Percentiles rank a stretch among this genome's conserved stretches.
These are phyloP conservation scores for Talaromyces amestolkiae DNA, from an alignment of 2,329 filamentous ascomycete species.

Conservation along the genomic window DNA sequence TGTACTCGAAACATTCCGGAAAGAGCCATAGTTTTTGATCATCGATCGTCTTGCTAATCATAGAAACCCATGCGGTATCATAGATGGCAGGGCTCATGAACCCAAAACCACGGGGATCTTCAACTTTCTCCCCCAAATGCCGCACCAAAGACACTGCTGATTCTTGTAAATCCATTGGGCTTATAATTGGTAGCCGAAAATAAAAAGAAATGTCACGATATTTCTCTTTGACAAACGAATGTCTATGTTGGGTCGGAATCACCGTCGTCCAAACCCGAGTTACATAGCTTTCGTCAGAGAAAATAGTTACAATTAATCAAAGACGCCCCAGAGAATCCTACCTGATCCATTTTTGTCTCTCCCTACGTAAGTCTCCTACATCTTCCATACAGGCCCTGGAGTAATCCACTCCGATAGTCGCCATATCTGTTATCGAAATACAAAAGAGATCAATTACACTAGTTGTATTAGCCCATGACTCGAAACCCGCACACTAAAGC, in stretches of 20 bases:
- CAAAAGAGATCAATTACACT: neutral
- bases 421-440: neutral
- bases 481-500: neutral
- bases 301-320: neutral
- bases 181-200: neutral
- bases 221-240: neutral
- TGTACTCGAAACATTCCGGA: constrained; percentile 32
- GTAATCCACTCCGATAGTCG: neutral
- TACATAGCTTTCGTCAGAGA: neutral
- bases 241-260: neutral
- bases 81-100: constrained; percentile 24
- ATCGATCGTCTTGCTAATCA: constrained; percentile 20
- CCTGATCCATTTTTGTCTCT: neutral
- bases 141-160: neutral
- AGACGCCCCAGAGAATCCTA: neutral
- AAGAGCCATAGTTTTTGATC: constrained; percentile 30
- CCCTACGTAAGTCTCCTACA: neutral
- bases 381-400: neutral
- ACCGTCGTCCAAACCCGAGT: neutral
- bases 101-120: constrained; percentile 9
- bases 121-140: constrained; percentile 2
- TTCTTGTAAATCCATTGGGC: constrained; percentile 4
- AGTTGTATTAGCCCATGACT: constrained; percentile 1
- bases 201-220: neutral
- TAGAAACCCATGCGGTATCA: constrained; percentile 37